Evolutionary conservation across 495 filamentous ascomycete species (phyloP).

Genomic region (Lasiosphaeriaceae sp.): DNA sequence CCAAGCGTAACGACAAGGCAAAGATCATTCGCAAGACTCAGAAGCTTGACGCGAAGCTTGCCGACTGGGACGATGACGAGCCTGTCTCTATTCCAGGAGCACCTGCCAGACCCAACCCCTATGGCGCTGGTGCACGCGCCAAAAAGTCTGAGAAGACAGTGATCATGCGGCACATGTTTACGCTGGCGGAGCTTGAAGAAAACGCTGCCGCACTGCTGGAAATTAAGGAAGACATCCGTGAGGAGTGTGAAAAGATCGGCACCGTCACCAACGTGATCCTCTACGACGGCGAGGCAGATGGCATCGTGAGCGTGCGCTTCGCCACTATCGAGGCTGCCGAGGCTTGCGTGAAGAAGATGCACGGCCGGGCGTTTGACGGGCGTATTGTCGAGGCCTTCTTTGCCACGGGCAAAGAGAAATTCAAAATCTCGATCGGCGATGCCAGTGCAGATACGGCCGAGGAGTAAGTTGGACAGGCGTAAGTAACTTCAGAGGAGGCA

Average conservation of each 20-base stretch:
- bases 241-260: slow-evolving; percentile 84
- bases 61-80: slow-evolving; percentile 92
- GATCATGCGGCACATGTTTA: slow-evolving; percentile 93
- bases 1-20: slow-evolving; percentile 54
- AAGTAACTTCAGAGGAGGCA: no score
- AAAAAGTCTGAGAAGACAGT: slow-evolving; percentile 70
- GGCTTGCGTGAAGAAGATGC: slow-evolving; percentile 71
- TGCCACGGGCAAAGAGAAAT: slow-evolving; percentile 70
- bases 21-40: slow-evolving; percentile 89
- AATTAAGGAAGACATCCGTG: slow-evolving; percentile 89
- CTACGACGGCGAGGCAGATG: slow-evolving; percentile 83
- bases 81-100: slow-evolving; percentile 16
- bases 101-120: slow-evolving; percentile 1
- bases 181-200: slow-evolving; percentile 75
- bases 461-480: background rate
- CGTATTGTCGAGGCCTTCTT: slow-evolving; percentile 74
- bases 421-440: slow-evolving; percentile 60
- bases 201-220: slow-evolving; percentile 81
- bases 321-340: slow-evolving; percentile 61
- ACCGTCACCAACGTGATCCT: slow-evolving; percentile 86
- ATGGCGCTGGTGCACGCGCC: slow-evolving; percentile 41
- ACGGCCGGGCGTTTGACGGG: slow-evolving; percentile 74
- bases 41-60: slow-evolving; percentile 81
- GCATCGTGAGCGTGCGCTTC: slow-evolving; percentile 82
- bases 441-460: slow-evolving; percentile 34